Percentiles rank a stretch among this genome's conserved stretches.
These are phyloP conservation scores for Paramecium sexaurelia DNA, from an alignment of 73 alveolate species.

Conservation along the genomic window DNA sequence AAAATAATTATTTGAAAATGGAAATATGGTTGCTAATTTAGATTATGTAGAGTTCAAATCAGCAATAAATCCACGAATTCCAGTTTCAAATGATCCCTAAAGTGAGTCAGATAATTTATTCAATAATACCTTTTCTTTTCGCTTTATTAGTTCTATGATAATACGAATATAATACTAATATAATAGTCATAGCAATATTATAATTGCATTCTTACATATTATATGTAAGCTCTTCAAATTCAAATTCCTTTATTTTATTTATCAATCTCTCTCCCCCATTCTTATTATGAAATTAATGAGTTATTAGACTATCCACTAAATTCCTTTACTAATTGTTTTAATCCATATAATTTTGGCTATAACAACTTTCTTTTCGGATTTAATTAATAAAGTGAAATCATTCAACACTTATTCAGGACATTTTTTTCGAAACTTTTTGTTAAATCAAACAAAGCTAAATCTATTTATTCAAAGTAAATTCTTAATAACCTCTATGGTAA, in stretches of 20 bases:
- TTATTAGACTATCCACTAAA: too few species aligned
- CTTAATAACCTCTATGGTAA: conserved; percentile 65
- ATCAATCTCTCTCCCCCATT: too few species aligned
- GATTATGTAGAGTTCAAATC: not conserved
- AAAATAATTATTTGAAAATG: conserved; percentile 50
- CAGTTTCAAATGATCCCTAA: not conserved
- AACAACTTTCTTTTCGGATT: conserved; percentile 41
- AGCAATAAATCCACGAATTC: not conserved
- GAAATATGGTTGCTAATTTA: conserved; percentile 29
- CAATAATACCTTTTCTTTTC: too few species aligned
- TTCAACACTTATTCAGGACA: conserved; percentile 59
- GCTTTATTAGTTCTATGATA: too few species aligned
- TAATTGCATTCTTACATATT: too few species aligned
- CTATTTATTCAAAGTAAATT: conserved; percentile 53
- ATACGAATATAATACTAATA: too few species aligned
- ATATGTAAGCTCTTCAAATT: too few species aligned
- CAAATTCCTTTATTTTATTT: too few species aligned
- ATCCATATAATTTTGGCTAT: conserved; percentile 25
- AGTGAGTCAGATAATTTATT: conserved; percentile 1
- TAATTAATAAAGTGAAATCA: conserved; percentile 62
- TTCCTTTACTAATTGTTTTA: too few species aligned
- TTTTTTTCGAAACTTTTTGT: not conserved
- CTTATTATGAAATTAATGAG: too few species aligned
- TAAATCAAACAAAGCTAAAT: conserved; percentile 53
- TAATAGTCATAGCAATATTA: too few species aligned